A percentile compares a stretch with the other conserved stretches of the same genome.
Conservation (phyloP, 805 yeast species). For the Kodamaea restingae region DNA sequence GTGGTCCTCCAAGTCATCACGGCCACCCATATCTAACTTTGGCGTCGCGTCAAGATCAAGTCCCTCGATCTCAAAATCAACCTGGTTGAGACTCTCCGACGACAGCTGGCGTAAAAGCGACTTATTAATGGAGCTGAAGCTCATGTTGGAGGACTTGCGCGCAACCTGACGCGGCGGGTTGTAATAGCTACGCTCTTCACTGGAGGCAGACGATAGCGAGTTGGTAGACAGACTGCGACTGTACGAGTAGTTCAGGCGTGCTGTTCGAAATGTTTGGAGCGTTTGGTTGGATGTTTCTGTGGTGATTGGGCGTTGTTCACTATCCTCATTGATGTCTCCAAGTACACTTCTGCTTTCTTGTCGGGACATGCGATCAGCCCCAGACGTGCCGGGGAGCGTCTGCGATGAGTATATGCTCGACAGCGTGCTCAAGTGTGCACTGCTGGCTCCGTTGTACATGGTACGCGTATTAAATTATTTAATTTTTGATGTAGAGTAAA, state of each 20-base stretch:
- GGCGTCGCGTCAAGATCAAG: constrained; percentile 30
- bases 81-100: not conserved
- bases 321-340: not conserved
- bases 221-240: constrained; percentile 3
- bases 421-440: constrained; percentile 5
- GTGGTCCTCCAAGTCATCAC: constrained; percentile 22
- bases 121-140: constrained; percentile 33
- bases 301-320: not conserved
- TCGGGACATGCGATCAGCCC: too few species aligned
- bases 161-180: constrained; percentile 5
- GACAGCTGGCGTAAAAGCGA: constrained; percentile 23
- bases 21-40: constrained; percentile 15
- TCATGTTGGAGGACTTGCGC: constrained; percentile 17
- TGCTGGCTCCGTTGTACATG: constrained; percentile 1
- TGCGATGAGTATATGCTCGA: constrained; percentile 7
- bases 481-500: too few species aligned
- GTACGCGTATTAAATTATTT: not conserved
- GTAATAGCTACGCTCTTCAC: constrained; percentile 2
- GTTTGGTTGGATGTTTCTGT: constrained; percentile 4
- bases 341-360: too few species aligned
- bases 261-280: constrained; percentile 1
- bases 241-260: constrained; percentile 2
- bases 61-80: not conserved
- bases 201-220: constrained; percentile 6
- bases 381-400: too few species aligned